Evolutionary conservation across 2,329 filamentous ascomycete species (phyloP).

Genomic region (Penicillium capsulatum): DNA sequence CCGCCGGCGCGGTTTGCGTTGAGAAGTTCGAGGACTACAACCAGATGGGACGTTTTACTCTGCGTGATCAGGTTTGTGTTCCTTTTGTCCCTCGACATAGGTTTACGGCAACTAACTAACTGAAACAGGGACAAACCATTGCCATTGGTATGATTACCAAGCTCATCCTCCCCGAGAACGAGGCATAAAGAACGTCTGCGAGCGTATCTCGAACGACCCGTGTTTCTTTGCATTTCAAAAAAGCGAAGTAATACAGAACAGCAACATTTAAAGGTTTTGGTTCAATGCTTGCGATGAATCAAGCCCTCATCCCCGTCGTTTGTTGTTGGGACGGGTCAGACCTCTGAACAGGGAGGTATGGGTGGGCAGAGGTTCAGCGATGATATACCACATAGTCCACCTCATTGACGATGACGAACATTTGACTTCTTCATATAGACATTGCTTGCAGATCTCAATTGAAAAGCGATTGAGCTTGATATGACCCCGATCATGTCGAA

Average conservation of each 20-base stretch:
- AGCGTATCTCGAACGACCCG: constrained; percentile 2
- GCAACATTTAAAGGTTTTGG: constrained; percentile 4
- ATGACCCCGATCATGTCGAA: not conserved
- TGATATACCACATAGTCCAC: constrained; percentile 23
- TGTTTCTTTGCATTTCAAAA: too few species aligned
- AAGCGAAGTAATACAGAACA: too few species aligned
- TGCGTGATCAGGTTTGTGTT: constrained; percentile 71
- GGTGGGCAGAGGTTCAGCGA: constrained; percentile 20
- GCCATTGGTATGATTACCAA: constrained; percentile 99
- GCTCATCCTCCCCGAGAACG: constrained; percentile 52
- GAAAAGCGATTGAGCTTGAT: constrained; percentile 19
- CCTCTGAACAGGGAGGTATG: constrained; percentile 15
- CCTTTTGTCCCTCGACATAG: constrained; percentile 2
- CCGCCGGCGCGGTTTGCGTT: constrained; percentile 81
- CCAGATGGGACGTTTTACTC: constrained; percentile 85
- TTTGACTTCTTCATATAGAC: constrained; percentile 24
- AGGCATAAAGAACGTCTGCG: constrained; percentile 3
- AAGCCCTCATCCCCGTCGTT: not conserved
- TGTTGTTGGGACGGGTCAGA: constrained; percentile 3
- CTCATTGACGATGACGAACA: constrained; percentile 35
- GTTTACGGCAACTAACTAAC: constrained; percentile 21
- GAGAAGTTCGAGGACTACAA: constrained; percentile 95
- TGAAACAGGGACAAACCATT: constrained; percentile 84
- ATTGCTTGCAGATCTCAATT: constrained; percentile 14
- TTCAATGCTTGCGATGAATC: not conserved